A percentile compares a stretch with the other conserved stretches of the same genome.
Evolutionary conservation across 129 eudicot genomes (phyloP).

Genomic region (Erigeron canadensis): DNA sequence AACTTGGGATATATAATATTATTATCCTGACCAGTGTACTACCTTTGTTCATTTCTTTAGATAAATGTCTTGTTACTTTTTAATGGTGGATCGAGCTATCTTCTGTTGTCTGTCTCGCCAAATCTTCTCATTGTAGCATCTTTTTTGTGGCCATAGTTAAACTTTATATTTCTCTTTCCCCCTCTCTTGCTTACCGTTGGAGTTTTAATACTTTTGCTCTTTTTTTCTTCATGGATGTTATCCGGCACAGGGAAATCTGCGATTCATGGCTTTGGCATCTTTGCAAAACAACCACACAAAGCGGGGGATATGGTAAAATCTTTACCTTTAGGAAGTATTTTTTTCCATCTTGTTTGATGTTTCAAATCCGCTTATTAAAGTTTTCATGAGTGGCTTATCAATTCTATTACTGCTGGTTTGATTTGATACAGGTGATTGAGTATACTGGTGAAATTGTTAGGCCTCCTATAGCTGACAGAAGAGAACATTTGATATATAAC

Average conservation of each 20-base stretch:
- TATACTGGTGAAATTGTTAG: constrained; percentile 96
- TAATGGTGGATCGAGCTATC: background rate
- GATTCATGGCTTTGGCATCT: constrained; percentile 95
- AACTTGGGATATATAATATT: constrained; percentile 9
- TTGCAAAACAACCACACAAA: constrained; percentile 80
- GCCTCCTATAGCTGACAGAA: constrained; percentile 88
- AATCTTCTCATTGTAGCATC: background rate
- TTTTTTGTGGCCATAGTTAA: background rate
- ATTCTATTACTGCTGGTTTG: background rate
- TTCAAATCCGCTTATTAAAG: background rate
- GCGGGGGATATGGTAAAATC: constrained; percentile 94
- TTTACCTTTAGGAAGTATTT: constrained; percentile 5
- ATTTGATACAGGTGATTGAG: constrained; percentile 67
- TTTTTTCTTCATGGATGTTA: constrained; percentile 8
- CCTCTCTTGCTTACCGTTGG: background rate
- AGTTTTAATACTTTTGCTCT: background rate
- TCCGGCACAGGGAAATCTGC: constrained; percentile 74
- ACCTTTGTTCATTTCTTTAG: background rate
- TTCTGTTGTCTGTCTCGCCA: constrained; percentile 1
- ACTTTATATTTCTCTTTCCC: background rate
- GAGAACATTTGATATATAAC: constrained; percentile 90
- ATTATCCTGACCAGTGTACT: background rate
- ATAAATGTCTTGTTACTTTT: background rate
- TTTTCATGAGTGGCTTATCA: background rate
- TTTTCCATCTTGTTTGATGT: background rate